phyloP scores from a whole-genome alignment of 768 basidiomycete species.

The Boletus rufocinnamomeus region DNA sequence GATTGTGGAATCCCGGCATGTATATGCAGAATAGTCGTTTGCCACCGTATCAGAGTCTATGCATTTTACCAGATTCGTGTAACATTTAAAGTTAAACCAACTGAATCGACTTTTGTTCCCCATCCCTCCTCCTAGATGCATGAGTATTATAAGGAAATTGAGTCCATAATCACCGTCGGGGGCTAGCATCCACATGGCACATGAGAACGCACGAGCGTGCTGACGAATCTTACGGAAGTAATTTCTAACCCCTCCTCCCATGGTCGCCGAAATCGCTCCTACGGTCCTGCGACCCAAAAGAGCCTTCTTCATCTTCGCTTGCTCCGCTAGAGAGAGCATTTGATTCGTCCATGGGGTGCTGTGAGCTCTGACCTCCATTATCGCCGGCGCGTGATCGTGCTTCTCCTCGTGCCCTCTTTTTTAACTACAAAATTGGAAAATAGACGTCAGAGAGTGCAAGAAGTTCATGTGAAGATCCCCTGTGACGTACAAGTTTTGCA shows the following conservation, averaged over 20 bases:
- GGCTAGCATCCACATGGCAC: slow-evolving; percentile 13
- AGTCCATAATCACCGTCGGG: slow-evolving; percentile 21
- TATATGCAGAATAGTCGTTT: slow-evolving; percentile 3
- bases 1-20: neutral
- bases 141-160: slow-evolving; percentile 20
- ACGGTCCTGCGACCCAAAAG: slow-evolving; percentile 38
- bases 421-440: slow-evolving; percentile 27
- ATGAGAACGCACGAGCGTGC: slow-evolving; percentile 23
- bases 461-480: slow-evolving; percentile 22
- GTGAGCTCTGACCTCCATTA: slow-evolving; percentile 33
- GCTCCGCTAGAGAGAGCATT: slow-evolving; percentile 30
- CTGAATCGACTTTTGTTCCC: neutral
- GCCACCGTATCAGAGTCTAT: slow-evolving; percentile 8
- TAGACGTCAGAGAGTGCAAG: slow-evolving; percentile 24
- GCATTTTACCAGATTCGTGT: slow-evolving; percentile 13
- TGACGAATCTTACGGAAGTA: slow-evolving; percentile 24
- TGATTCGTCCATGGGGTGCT: slow-evolving; percentile 31
- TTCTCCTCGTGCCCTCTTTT: slow-evolving; percentile 39
- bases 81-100: slow-evolving; percentile 17
- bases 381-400: slow-evolving; percentile 29
- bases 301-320: slow-evolving; percentile 38
- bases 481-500: slow-evolving; percentile 72
- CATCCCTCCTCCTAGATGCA: slow-evolving; percentile 5
- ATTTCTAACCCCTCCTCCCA: slow-evolving; percentile 33
- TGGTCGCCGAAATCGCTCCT: slow-evolving; percentile 38